phyloP scores from a whole-genome alignment of 1,284 basidiomycete genomes.

The Butyriboletus appendiculatus region DNA sequence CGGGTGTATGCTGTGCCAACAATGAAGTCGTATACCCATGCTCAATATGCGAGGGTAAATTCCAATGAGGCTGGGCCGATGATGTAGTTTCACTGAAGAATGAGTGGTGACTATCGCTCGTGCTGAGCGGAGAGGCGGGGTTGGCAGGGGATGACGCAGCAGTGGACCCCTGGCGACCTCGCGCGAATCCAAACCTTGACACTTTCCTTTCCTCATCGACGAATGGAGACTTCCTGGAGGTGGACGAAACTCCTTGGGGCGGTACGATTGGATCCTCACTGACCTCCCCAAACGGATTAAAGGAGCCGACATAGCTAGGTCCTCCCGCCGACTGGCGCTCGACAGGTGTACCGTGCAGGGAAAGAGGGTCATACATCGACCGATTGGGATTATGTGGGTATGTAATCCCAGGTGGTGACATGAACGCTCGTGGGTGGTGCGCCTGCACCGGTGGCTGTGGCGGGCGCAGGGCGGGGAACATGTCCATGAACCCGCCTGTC shows the following conservation, averaged over 20 bases:
- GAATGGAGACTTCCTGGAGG: slow-evolving; percentile 32
- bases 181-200: slow-evolving; percentile 84
- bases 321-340: slow-evolving; percentile 49
- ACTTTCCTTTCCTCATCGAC: slow-evolving; percentile 69
- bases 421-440: slow-evolving; percentile 39
- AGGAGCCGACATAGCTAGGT: slow-evolving; percentile 67
- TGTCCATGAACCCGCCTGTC: slow-evolving; percentile 60
- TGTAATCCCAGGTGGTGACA: slow-evolving; percentile 52
- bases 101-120: slow-evolving; percentile 49
- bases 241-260: slow-evolving; percentile 18
- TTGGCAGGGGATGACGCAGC: slow-evolving; percentile 60
- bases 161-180: slow-evolving; percentile 63
- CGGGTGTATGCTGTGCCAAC: slow-evolving; percentile 50
- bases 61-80: slow-evolving; percentile 47
- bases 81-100: slow-evolving; percentile 45
- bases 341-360: slow-evolving; percentile 39
- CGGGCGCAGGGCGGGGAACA: slow-evolving; percentile 60
- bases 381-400: slow-evolving; percentile 48
- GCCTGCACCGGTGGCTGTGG: slow-evolving; percentile 24
- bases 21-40: slow-evolving; percentile 48
- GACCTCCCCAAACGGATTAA: slow-evolving; percentile 74
- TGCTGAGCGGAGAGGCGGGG: slow-evolving; percentile 55
- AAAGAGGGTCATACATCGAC: slow-evolving; percentile 54
- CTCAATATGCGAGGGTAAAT: slow-evolving; percentile 45
- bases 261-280: slow-evolving; percentile 41